Conservation (phyloP, 2,329 filamentous ascomycete genomes). For the Nigrospora osmanthi region DNA sequence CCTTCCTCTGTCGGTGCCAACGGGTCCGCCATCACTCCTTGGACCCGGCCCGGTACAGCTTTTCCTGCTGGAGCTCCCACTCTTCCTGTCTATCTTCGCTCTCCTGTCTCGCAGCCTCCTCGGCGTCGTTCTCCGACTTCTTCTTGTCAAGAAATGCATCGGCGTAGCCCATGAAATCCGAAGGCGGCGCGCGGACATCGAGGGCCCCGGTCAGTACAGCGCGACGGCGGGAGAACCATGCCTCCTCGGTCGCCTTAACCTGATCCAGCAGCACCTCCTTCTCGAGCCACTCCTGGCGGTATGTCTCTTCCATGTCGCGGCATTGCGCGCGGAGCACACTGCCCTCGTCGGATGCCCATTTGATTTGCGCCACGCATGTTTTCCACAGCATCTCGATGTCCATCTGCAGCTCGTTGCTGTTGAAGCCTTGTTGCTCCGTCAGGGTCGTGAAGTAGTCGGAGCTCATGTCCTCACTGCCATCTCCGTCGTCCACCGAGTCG, state of each 20-base stretch:
- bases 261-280: conserved; percentile 76
- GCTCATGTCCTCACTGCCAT: conserved; percentile 46
- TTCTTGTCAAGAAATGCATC: too few species aligned
- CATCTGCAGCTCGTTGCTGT: conserved; percentile 54
- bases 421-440: conserved; percentile 54
- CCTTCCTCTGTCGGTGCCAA: too few species aligned
- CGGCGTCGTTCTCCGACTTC: too few species aligned
- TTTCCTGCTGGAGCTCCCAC: too few species aligned
- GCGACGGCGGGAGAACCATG: conserved; percentile 53
- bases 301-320: conserved; percentile 56
- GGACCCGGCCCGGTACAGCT: too few species aligned
- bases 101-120: too few species aligned
- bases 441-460: conserved; percentile 51
- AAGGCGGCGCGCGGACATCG: conserved; percentile 9
- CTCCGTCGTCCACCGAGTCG: conserved; percentile 46
- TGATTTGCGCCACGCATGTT: conserved; percentile 62
- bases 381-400: conserved; percentile 52
- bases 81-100: too few species aligned
- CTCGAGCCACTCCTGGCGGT: conserved; percentile 68
- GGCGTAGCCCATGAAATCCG: too few species aligned
- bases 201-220: conserved; percentile 36
- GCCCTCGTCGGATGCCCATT: conserved; percentile 63
- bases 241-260: conserved; percentile 57
- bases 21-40: too few species aligned
- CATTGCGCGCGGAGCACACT: conserved; percentile 58